Conservation (phyloP, 2,329 filamentous ascomycete species). For the Talaromyces verruculosus region DNA sequence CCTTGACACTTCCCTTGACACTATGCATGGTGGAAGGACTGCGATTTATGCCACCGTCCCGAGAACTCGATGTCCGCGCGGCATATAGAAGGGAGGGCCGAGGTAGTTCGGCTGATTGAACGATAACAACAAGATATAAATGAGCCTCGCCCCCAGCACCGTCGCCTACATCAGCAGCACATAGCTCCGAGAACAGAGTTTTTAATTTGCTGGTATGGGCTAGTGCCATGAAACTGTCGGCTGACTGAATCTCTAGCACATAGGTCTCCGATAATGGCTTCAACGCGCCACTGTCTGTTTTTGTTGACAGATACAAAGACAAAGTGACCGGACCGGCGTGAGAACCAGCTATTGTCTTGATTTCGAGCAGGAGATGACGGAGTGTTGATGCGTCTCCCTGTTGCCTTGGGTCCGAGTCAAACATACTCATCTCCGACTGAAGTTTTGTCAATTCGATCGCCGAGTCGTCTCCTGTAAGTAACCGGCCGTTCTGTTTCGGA, state of each 20-base stretch:
- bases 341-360: constrained; percentile 77
- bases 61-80: constrained; percentile 36
- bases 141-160: constrained; percentile 64
- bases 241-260: constrained; percentile 71
- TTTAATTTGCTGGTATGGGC: constrained; percentile 68
- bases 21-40: constrained; percentile 31
- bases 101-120: constrained; percentile 61
- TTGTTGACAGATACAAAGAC: constrained; percentile 74
- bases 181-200: constrained; percentile 85
- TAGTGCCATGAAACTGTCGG: constrained; percentile 67
- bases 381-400: constrained; percentile 67
- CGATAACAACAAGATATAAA: constrained; percentile 79
- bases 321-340: constrained; percentile 74
- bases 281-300: constrained; percentile 62
- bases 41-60: constrained; percentile 35
- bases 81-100: constrained; percentile 29
- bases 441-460: constrained; percentile 86
- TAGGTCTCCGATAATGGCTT: constrained; percentile 79
- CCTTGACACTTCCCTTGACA: constrained; percentile 39
- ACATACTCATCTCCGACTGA: constrained; percentile 92
- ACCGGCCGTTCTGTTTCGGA: constrained; percentile 75
- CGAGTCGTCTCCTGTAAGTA: constrained; percentile 89
- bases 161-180: constrained; percentile 69
- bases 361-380: constrained; percentile 79
- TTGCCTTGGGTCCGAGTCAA: constrained; percentile 75